A percentile compares a stretch with the other conserved stretches of the same genome.
phyloP scores from a whole-genome alignment of 495 filamentous ascomycete genomes.

The Neurospora sp. region DNA sequence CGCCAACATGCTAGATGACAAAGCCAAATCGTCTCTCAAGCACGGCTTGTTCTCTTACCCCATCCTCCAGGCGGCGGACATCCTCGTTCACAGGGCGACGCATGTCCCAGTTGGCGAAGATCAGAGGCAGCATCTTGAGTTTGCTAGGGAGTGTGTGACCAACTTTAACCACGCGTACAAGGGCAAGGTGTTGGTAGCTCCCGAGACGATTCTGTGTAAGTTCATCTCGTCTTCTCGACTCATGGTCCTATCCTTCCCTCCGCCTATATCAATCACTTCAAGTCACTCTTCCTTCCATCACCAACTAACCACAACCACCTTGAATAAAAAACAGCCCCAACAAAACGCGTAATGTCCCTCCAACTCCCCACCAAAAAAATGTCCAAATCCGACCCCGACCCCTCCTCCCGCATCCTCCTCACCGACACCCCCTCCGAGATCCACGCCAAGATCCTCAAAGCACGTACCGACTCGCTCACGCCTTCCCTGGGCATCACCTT shows the following conservation, averaged over 20 bases:
- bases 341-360: conserved; percentile 83
- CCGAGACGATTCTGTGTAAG: conserved; percentile 69
- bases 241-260: background rate
- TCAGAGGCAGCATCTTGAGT: conserved; percentile 88
- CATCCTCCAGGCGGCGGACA: conserved; percentile 89
- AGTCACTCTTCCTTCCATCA: too few species aligned
- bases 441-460: conserved; percentile 51
- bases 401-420: conserved; percentile 68
- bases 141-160: conserved; percentile 69
- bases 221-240: background rate
- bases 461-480: conserved; percentile 64
- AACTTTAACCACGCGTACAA: conserved; percentile 73
- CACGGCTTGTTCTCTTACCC: conserved; percentile 95
- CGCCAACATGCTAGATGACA: conserved; percentile 38
- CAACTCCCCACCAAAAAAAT: conserved; percentile 69
- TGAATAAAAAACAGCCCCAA: conserved; percentile 27
- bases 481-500: conserved; percentile 44
- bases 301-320: background rate
- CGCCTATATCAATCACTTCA: too few species aligned
- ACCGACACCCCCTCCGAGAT: conserved; percentile 57
- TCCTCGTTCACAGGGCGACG: conserved; percentile 78
- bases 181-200: conserved; percentile 46
- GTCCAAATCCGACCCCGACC: conserved; percentile 74
- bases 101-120: conserved; percentile 95
- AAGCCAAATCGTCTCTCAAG: conserved; percentile 51